Evolutionary conservation across 495 filamentous ascomycete species (phyloP), one percentile per base, ranked within the genome.

Genomic region (Penicillium ucsense): DNA sequence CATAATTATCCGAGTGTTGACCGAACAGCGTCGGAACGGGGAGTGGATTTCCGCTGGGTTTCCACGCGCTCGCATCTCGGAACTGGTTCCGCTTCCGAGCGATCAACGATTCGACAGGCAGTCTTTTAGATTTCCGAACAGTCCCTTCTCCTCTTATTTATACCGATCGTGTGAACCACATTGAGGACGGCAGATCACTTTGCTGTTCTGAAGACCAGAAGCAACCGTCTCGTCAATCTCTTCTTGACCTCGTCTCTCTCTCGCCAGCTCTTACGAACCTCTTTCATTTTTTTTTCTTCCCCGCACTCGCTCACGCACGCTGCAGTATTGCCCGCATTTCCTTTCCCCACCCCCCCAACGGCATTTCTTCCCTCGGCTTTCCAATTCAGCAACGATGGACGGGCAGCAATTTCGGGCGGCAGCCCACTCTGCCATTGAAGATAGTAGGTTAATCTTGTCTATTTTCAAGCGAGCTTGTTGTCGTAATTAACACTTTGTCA

Each of bases 371-470:
- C 38, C 8, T 38, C 28, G 12, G 12, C 37, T 12, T 31, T 9
- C 6, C 33, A 20, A 20, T 20, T 20, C 20, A 3, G 28, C 43
- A 28, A 10, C 8, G 6, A 97, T 97, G 91, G 81, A 96, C 57
- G 84, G 85, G 20, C 72, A 84, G 38, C 81, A 86, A 46, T 97
- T 96, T 69, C 71, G 83, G 43, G 76, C 80, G 49, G 89, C 91
- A 35, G 92, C 89, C 31, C 78, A 86, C 48, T 77, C 86, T 33
- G 84, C 85, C 32, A 81, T 95, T 53, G 85, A 95, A 42, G 86
- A 95, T 32, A 94, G 89, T 89, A 64, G 59, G 81, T 69, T 33
- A 8, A 2, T 12, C 6, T 20, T 1, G 20, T 20, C 20, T 20
- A 20, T 20, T 1, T 20, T 20, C 20, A 20, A 20, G 20, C 20